A percentile compares a stretch with the other conserved stretches of the same genome.
Evolutionary conservation across 129 eudicot genomes (phyloP).

Genomic region (Flaveria brownii): DNA sequence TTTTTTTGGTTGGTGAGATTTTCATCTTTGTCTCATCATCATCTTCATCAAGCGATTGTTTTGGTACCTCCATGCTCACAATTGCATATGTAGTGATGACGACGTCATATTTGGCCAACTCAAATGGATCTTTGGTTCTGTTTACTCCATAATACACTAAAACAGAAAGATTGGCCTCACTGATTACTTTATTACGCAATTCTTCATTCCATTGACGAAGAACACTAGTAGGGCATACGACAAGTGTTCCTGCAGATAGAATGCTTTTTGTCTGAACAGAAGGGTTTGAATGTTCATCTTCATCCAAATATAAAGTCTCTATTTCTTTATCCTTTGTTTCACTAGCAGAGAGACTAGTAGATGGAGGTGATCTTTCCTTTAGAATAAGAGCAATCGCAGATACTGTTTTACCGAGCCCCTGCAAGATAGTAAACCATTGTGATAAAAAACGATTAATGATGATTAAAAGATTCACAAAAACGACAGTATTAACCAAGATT

Average conservation of each 20-base stretch:
- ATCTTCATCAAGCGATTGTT: conserved; percentile 67
- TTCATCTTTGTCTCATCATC: conserved; percentile 46
- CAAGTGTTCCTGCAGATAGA: conserved; percentile 83
- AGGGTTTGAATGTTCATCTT: conserved; percentile 44
- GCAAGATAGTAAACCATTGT: conserved; percentile 22
- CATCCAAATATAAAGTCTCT: conserved; percentile 58
- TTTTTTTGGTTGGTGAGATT: conserved; percentile 51
- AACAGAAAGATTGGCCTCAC: conserved; percentile 71
- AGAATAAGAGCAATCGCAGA: conserved; percentile 92
- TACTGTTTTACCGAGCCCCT: conserved; percentile 93
- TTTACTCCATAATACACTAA: conserved; percentile 71
- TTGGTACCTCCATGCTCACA: conserved; percentile 93
- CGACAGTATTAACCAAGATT: not conserved
- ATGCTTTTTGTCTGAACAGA: conserved; percentile 45
- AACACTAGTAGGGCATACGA: conserved; percentile 96
- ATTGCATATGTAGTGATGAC: conserved; percentile 91
- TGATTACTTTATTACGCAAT: conserved; percentile 67
- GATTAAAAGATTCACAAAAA: conserved; percentile 11
- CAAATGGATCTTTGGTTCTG: conserved; percentile 77
- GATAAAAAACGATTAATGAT: not conserved
- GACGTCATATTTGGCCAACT: conserved; percentile 83
- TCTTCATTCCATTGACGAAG: conserved; percentile 93
- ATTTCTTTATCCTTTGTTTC: conserved; percentile 35
- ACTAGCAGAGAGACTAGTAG: conserved; percentile 30
- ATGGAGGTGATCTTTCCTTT: conserved; percentile 69